These are phyloP conservation scores for Trichoderma orchidacearum DNA, from an alignment of 495 filamentous ascomycete species.

Conservation along the genomic window DNA sequence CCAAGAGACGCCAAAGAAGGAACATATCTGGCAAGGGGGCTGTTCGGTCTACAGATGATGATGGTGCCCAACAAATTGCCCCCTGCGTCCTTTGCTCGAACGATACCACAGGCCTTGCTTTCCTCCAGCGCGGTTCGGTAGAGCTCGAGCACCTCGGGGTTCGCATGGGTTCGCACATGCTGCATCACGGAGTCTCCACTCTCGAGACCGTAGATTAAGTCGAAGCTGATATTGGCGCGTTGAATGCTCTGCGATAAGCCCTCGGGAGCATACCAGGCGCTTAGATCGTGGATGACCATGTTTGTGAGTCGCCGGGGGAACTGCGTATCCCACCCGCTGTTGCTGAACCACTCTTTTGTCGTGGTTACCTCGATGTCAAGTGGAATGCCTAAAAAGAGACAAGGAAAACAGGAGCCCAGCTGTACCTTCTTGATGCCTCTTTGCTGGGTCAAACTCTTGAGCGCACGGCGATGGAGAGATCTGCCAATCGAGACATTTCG, in stretches of 20 bases:
- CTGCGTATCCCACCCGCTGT: conserved; percentile 32
- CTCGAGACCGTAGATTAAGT: conserved; percentile 69
- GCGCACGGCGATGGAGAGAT: conserved; percentile 69
- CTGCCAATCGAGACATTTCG: conserved; percentile 77
- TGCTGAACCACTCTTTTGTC: conserved; percentile 41
- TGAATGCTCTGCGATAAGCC: conserved; percentile 58
- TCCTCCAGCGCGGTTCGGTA: conserved; percentile 69
- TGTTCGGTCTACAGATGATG: conserved; percentile 61
- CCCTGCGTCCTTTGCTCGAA: conserved; percentile 58
- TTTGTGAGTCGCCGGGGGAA: conserved; percentile 44
- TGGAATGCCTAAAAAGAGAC: conserved; percentile 69
- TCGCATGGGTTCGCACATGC: conserved; percentile 59
- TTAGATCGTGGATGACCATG: conserved; percentile 47
- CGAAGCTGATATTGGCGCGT: conserved; percentile 53
- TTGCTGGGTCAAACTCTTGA: conserved; percentile 50
- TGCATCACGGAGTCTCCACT: conserved; percentile 61
- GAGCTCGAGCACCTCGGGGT: conserved; percentile 72
- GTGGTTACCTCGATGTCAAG: conserved; percentile 34
- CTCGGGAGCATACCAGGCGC: conserved; percentile 61
- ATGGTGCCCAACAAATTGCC: conserved; percentile 69
- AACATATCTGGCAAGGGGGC: conserved; percentile 52
- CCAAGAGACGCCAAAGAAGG: conserved; percentile 44
- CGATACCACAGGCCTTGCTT: conserved; percentile 60
- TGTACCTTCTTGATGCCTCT: conserved; percentile 60
- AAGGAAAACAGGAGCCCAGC: conserved; percentile 64